Evolutionary conservation across 2,329 filamentous ascomycete genomes (phyloP).

Genomic region (Pseudogymnoascus sp.): DNA sequence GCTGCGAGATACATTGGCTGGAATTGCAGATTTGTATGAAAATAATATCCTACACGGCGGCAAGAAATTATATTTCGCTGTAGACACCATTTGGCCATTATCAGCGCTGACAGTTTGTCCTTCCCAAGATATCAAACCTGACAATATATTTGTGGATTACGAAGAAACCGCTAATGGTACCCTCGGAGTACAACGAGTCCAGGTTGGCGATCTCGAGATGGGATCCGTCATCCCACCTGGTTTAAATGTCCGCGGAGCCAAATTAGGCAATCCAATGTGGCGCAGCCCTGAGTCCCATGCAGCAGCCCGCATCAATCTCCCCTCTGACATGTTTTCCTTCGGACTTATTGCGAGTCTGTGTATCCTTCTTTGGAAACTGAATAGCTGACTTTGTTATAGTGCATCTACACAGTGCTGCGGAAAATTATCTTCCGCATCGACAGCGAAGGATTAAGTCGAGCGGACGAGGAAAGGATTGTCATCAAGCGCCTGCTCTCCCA

Average conservation of each 20-base stretch:
- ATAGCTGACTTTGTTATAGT: slow-evolving; percentile 22
- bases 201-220: slow-evolving; percentile 35
- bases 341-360: slow-evolving; percentile 32
- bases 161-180: slow-evolving; percentile 12
- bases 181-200: slow-evolving; percentile 26
- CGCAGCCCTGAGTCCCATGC: slow-evolving; percentile 37
- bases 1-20: slow-evolving; percentile 34
- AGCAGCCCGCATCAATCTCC: slow-evolving; percentile 30
- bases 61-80: slow-evolving; percentile 12
- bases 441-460: slow-evolving; percentile 12
- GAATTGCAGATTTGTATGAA: slow-evolving; percentile 31
- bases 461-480: slow-evolving; percentile 28
- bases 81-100: not conserved
- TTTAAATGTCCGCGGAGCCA: slow-evolving; percentile 29
- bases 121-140: slow-evolving; percentile 33
- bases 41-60: slow-evolving; percentile 32
- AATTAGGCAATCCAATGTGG: slow-evolving; percentile 37
- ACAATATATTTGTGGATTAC: slow-evolving; percentile 37
- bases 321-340: slow-evolving; percentile 37
- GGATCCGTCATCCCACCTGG: slow-evolving; percentile 31
- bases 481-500: slow-evolving; percentile 39
- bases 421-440: slow-evolving; percentile 32
- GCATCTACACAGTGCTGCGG: slow-evolving; percentile 37
- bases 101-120: not conserved
- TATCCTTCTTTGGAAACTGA: not conserved